phyloP scores from a whole-genome alignment of 371 early-diverging fungal species.

The Mucor plumbeus region DNA sequence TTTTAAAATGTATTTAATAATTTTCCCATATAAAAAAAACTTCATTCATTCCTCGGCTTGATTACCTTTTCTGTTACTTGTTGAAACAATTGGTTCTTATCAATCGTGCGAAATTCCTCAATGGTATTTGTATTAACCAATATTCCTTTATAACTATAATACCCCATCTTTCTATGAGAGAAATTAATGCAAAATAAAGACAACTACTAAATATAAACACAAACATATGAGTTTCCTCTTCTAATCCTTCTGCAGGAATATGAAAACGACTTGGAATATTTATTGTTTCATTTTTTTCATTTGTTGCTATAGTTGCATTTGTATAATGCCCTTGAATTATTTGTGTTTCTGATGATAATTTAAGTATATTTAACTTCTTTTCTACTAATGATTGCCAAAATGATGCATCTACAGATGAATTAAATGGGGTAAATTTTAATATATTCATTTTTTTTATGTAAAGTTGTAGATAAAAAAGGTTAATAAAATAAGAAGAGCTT shows the following conservation, averaged over 20 bases:
- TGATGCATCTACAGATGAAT: slow-evolving; percentile 84
- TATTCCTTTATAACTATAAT: slow-evolving; percentile 57
- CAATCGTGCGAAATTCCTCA: slow-evolving; percentile 83
- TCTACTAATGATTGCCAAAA: slow-evolving; percentile 88
- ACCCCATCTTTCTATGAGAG: slow-evolving; percentile 10
- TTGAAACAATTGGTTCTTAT: slow-evolving; percentile 76
- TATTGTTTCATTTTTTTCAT: slow-evolving; percentile 21
- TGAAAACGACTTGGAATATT: slow-evolving; percentile 34
- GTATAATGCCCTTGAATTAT: slow-evolving; percentile 70
- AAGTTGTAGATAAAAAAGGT: neutral
- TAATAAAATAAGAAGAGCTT: neutral
- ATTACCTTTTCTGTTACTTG: slow-evolving; percentile 62
- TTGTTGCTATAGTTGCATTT: slow-evolving; percentile 46
- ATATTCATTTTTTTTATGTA: slow-evolving; percentile 28
- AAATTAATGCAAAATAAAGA: neutral
- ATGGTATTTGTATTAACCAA: slow-evolving; percentile 90
- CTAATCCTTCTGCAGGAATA: slow-evolving; percentile 43
- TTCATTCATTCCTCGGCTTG: slow-evolving; percentile 5
- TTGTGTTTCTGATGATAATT: slow-evolving; percentile 70
- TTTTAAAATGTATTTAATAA: slow-evolving; percentile 32
- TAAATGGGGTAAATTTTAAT: slow-evolving; percentile 84
- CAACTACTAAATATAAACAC: neutral
- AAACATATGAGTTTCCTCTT: slow-evolving; percentile 30
- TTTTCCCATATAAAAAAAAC: neutral
- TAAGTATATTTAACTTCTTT: slow-evolving; percentile 83